These are phyloP conservation scores for Pseudonitzschia multiseries DNA, from an alignment of 108 stramenopile species.

Conservation along the genomic window DNA sequence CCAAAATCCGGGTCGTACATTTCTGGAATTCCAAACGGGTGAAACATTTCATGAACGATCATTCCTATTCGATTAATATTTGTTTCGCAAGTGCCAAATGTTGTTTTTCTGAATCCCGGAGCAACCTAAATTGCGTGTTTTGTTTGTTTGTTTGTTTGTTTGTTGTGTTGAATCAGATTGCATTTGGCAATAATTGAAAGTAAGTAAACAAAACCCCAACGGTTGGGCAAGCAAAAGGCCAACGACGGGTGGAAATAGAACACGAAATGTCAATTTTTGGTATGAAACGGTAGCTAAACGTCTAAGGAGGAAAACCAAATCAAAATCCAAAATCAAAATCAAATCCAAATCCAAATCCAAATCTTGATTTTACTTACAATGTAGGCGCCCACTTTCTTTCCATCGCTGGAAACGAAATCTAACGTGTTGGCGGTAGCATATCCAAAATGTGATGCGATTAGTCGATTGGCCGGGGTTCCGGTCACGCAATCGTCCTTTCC, in stretches of 20 bases:
- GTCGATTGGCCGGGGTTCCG: slow-evolving; percentile 15
- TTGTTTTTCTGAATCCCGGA: slow-evolving; percentile 28
- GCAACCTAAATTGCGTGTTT: slow-evolving; percentile 12
- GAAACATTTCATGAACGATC: slow-evolving; percentile 44
- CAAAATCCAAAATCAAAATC: no score
- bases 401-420: slow-evolving; percentile 7
- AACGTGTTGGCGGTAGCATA: background rate
- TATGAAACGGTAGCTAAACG: no score
- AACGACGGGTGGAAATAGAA: no score
- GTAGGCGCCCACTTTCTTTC: slow-evolving; percentile 21
- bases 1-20: slow-evolving; percentile 30
- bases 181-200: no score
- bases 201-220: no score
- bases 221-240: no score
- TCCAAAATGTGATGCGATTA: slow-evolving; percentile 33
- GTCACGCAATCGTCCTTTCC: slow-evolving; percentile 43
- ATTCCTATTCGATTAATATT: slow-evolving; percentile 36
- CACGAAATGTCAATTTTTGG: no score
- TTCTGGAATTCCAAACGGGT: slow-evolving; percentile 44
- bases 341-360: no score
- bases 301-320: no score
- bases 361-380: background rate
- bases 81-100: slow-evolving; percentile 29
- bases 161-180: no score
- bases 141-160: no score